A percentile compares a stretch with the other conserved stretches of the same genome.
Conservation (phyloP, 108 stramenopile genomes). For the Schizochytrium sp. region DNA sequence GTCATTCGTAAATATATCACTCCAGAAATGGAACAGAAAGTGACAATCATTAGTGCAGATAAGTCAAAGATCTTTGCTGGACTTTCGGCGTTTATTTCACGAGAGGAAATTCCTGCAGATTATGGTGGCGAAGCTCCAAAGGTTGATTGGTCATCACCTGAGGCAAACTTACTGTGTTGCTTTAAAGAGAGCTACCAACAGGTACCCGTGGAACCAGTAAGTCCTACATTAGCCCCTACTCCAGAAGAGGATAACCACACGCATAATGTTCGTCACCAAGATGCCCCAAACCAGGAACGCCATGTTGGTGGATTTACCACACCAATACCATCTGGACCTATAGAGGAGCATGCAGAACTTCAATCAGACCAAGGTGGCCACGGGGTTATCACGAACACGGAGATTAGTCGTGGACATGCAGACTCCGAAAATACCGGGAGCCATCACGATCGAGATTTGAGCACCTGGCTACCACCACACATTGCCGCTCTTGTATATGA, state of each 20-base stretch:
- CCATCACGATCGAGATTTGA: background rate
- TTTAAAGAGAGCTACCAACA: background rate
- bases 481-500: conserved; percentile 37
- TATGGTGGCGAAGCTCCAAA: background rate
- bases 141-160: background rate
- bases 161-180: background rate
- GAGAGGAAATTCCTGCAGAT: background rate
- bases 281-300: too few species aligned
- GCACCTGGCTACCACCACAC: conserved; percentile 48
- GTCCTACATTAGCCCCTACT: too few species aligned
- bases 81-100: conserved; percentile 5
- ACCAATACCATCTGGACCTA: too few species aligned
- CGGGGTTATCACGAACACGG: background rate
- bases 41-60: background rate
- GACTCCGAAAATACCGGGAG: background rate
- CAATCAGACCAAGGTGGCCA: too few species aligned
- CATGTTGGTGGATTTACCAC: too few species aligned
- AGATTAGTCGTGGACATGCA: background rate
- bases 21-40: background rate
- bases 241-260: too few species aligned
- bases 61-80: background rate
- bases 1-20: background rate
- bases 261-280: too few species aligned
- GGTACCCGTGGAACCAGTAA: too few species aligned
- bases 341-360: too few species aligned